Evolutionary conservation across 805 yeast species (phyloP).

Genomic region (Pichia deserticola): DNA sequence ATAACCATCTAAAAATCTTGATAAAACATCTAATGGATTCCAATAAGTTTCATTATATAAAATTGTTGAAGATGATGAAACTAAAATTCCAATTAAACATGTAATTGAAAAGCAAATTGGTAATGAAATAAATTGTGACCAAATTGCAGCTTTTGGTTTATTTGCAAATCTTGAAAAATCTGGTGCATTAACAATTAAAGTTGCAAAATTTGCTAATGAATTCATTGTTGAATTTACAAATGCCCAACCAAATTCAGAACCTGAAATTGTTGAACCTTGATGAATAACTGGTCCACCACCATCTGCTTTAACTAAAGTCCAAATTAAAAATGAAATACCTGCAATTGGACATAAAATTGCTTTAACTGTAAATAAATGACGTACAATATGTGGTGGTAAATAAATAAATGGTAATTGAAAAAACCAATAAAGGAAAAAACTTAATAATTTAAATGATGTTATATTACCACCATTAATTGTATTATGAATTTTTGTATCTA

Average conservation of each 20-base stretch:
- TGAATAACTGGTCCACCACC: slow-evolving; percentile 72
- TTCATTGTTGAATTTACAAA: slow-evolving; percentile 74
- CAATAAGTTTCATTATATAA: slow-evolving; percentile 67
- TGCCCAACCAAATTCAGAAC: slow-evolving; percentile 72
- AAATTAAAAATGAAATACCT: slow-evolving; percentile 72
- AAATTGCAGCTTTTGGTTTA: slow-evolving; percentile 41
- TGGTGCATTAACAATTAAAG: slow-evolving; percentile 82
- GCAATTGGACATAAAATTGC: slow-evolving; percentile 76
- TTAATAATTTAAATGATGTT: slow-evolving; percentile 64
- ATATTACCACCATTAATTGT: slow-evolving; percentile 45
- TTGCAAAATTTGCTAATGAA: slow-evolving; percentile 78
- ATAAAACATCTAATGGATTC: slow-evolving; percentile 77
- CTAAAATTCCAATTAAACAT: slow-evolving; percentile 76
- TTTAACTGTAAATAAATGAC: slow-evolving; percentile 79
- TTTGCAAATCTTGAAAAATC: slow-evolving; percentile 82
- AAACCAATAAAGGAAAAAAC: slow-evolving; percentile 79
- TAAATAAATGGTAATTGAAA: slow-evolving; percentile 72
- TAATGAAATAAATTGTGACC: slow-evolving; percentile 57
- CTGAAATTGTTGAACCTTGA: slow-evolving; percentile 44
- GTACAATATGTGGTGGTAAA: slow-evolving; percentile 73
- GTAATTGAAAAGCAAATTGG: slow-evolving; percentile 77
- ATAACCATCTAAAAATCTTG: slow-evolving; percentile 48
- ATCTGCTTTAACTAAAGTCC: slow-evolving; percentile 76
- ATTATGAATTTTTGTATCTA: slow-evolving; percentile 57
- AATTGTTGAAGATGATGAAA: slow-evolving; percentile 67